These are phyloP conservation scores for Chloris gayana DNA, from an alignment of 176 grass and related monocot genomes.

Conservation along the genomic window DNA sequence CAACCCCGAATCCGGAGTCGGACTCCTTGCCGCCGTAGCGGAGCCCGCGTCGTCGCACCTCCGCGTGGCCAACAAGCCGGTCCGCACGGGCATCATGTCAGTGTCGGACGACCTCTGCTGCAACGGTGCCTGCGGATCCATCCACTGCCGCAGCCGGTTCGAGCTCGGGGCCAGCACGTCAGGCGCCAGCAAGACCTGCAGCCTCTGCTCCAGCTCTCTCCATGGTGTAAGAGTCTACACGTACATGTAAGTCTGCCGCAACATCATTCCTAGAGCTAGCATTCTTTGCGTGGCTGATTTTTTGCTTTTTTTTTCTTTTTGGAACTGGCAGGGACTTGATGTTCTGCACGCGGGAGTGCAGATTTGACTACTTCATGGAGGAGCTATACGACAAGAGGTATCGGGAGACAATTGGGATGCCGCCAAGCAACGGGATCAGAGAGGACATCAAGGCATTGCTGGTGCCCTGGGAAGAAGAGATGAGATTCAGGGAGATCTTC, in stretches of 20 bases:
- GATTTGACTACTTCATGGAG: constrained; percentile 34
- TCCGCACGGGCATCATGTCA: background rate
- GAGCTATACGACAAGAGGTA: constrained; percentile 37
- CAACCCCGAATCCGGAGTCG: constrained; percentile 37
- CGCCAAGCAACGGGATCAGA: background rate
- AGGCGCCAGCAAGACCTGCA: constrained; percentile 38
- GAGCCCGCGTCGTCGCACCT: background rate
- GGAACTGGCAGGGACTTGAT: constrained; percentile 19
- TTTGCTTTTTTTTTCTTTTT: background rate
- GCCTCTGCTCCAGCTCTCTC: constrained; percentile 39
- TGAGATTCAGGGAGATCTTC: constrained; percentile 39
- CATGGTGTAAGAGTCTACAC: constrained; percentile 47
- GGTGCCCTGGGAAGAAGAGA: background rate
- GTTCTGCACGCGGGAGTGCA: constrained; percentile 36
- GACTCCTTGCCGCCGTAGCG: constrained; percentile 45
- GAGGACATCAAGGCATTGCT: background rate
- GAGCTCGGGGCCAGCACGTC: background rate
- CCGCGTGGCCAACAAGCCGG: constrained; percentile 13
- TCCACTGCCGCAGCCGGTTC: background rate
- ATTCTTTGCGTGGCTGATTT: background rate
- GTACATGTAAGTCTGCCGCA: constrained; percentile 52
- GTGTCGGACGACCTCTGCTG: background rate
- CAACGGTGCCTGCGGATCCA: background rate
- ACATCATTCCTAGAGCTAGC: background rate
- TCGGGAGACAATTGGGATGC: background rate